Conservation (phyloP, 306 rosid genomes). For the Ormosia emarginata region DNA sequence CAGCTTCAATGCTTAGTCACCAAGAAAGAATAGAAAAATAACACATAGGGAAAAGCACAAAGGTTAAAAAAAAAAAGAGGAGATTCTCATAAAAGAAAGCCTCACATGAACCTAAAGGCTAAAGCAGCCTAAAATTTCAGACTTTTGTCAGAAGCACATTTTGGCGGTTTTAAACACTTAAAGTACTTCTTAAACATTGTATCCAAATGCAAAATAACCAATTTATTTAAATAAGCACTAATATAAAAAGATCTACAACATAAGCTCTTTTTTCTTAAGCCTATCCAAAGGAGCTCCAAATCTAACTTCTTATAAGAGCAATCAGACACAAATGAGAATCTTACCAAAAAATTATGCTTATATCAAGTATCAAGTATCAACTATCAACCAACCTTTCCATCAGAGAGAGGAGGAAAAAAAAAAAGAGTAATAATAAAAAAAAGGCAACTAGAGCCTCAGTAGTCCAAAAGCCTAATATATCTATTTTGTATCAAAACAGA, state of each 20-base stretch:
- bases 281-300: neutral
- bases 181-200: neutral
- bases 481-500: neutral
- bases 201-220: too few relatives aligned
- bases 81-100: constrained; percentile 57
- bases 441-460: neutral
- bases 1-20: constrained; percentile 28
- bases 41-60: constrained; percentile 51
- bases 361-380: constrained; percentile 16
- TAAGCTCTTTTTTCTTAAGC: neutral
- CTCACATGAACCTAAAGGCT: constrained; percentile 56
- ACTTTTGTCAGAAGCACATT: constrained; percentile 49
- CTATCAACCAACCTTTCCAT: neutral
- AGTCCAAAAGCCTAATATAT: neutral
- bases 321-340: constrained; percentile 16
- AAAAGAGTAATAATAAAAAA: neutral
- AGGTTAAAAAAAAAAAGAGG: constrained; percentile 17
- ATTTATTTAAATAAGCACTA: too few relatives aligned
- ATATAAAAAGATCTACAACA: too few relatives aligned
- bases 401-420: neutral
- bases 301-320: constrained; percentile 14
- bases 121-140: constrained; percentile 45
- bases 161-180: constrained; percentile 15
- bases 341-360: constrained; percentile 12
- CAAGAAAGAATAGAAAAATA: constrained; percentile 36